Evolutionary conservation across 495 filamentous ascomycete genomes (phyloP).

Genomic region (Emericellopsis terricola): DNA sequence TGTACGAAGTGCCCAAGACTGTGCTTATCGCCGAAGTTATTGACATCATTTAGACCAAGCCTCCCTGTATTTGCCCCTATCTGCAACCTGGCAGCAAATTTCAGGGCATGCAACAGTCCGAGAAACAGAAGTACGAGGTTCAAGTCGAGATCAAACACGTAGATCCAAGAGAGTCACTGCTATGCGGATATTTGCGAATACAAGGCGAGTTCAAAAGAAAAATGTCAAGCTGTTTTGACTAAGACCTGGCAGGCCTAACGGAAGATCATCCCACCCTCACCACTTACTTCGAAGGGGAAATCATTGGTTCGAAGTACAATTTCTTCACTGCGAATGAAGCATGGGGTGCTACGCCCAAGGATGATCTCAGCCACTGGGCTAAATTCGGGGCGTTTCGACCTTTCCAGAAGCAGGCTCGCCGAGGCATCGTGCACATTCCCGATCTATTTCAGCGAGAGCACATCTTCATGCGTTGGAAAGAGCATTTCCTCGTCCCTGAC

Average conservation of each 20-base stretch:
- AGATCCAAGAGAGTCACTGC: constrained; percentile 82
- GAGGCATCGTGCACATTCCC: constrained; percentile 31
- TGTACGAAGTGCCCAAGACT: too few species aligned
- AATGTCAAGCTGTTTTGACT: constrained; percentile 4
- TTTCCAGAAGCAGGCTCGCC: constrained; percentile 53
- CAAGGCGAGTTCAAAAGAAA: constrained; percentile 46
- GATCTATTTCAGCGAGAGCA: constrained; percentile 72
- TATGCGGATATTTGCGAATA: constrained; percentile 91
- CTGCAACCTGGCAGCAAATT: constrained; percentile 81
- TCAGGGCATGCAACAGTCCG: constrained; percentile 77
- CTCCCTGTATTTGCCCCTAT: too few species aligned
- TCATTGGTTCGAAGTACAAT: constrained; percentile 86
- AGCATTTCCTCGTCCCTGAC: constrained; percentile 93
- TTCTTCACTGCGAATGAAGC: constrained; percentile 78
- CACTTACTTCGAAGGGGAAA: constrained; percentile 97
- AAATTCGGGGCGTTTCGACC: constrained; percentile 78
- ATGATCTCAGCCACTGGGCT: constrained; percentile 85
- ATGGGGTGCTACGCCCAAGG: constrained; percentile 87
- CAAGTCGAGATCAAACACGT: constrained; percentile 96
- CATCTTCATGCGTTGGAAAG: constrained; percentile 99
- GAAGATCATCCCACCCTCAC: constrained; percentile 91
- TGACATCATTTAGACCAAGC: too few species aligned
- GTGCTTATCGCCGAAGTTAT: too few species aligned
- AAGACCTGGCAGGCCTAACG: constrained; percentile 81
- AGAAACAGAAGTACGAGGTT: constrained; percentile 80